Conservation (phyloP, 2,329 filamentous ascomycete species). For the Chaetomiaceae sp. region DNA sequence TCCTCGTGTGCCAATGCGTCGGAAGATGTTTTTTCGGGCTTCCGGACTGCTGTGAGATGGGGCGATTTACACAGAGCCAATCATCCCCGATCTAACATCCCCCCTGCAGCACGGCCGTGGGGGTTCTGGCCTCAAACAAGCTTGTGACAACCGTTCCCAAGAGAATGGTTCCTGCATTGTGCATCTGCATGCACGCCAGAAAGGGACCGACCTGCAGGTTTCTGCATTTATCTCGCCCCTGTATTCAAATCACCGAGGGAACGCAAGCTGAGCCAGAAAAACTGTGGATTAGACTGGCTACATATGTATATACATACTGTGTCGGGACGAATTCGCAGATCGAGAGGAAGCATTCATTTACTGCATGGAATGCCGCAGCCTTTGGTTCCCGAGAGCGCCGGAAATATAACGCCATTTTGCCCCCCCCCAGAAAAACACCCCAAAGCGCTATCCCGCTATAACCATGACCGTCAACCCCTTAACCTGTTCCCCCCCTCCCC, state of each 20-base stretch:
- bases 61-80: not conserved
- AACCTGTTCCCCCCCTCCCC: not conserved
- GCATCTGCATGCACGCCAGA: constrained; percentile 8
- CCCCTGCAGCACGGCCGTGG: not conserved
- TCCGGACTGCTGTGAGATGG: not conserved
- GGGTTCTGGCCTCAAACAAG: not conserved
- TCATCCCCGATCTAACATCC: not conserved
- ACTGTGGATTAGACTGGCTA: not conserved
- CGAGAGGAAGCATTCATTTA: constrained; percentile 1
- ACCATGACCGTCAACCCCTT: not conserved
- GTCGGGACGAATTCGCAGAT: not conserved
- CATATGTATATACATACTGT: not conserved
- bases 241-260: not conserved
- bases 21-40: not conserved
- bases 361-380: not conserved
- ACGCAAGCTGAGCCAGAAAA: not conserved
- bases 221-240: no score
- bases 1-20: no score
- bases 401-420: constrained; percentile 4
- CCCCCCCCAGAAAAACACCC: not conserved
- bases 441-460: not conserved
- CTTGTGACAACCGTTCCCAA: not conserved
- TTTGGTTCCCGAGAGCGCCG: not conserved
- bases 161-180: constrained; percentile 1
- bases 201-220: not conserved